Percentiles rank a stretch among this genome's conserved stretches.
Evolutionary conservation across 805 yeast species (phyloP).

Genomic region (Blastobotrys parvus): DNA sequence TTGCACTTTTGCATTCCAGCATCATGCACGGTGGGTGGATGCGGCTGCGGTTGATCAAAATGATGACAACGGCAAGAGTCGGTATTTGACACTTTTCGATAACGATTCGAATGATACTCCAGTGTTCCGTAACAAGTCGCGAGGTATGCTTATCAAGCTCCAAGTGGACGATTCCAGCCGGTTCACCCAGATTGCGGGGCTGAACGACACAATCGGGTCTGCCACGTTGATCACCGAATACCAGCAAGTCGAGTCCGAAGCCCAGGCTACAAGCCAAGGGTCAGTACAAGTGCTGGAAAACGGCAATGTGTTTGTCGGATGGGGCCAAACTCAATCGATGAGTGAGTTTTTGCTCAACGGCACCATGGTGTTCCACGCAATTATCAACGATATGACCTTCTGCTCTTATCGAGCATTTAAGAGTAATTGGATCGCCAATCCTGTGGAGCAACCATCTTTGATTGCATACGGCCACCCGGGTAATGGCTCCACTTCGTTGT

Average conservation of each 20-base stretch:
- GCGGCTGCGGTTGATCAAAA: constrained; percentile 2
- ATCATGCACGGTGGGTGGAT: constrained; percentile 4
- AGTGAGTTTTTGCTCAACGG: constrained; percentile 4
- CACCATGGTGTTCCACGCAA: constrained; percentile 3
- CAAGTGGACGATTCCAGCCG: not conserved
- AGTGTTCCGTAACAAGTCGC: not conserved
- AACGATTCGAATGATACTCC: not conserved
- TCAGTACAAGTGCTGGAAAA: constrained; percentile 3
- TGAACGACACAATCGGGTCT: not conserved
- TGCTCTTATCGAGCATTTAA: constrained; percentile 6
- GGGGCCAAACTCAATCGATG: constrained; percentile 3
- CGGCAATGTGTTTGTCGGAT: constrained; percentile 6
- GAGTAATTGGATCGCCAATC: not conserved
- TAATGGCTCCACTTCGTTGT: not conserved
- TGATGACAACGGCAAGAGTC: not conserved
- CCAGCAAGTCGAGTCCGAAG: not conserved
- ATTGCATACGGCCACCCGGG: not conserved
- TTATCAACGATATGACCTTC: constrained; percentile 1
- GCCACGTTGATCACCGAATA: constrained; percentile 3
- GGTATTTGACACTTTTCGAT: constrained; percentile 1
- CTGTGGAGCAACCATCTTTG: constrained; percentile 2
- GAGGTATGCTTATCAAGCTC: constrained; percentile 1
- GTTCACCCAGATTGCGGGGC: not conserved
- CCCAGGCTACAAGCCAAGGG: constrained; percentile 4
- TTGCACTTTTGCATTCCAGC: constrained; percentile 7